A percentile compares a stretch with the other conserved stretches of the same genome.
Evolutionary conservation across 164 flowering plant genomes (phyloP).

Genomic region (Nymphaea colorata): DNA sequence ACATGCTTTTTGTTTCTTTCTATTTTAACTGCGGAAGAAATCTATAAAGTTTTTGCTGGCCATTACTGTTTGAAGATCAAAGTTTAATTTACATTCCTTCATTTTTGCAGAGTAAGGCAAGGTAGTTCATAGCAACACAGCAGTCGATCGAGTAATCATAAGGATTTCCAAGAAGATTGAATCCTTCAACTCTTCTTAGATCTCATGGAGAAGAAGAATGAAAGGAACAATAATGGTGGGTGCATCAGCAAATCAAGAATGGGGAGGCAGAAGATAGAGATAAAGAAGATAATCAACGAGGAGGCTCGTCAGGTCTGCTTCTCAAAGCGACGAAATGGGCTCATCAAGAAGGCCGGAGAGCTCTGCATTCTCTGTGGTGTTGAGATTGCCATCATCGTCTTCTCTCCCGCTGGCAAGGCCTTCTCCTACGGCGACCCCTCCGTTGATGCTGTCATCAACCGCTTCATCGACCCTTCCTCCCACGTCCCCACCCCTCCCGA

Average conservation of each 20-base stretch:
- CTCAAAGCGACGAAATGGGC: slow-evolving; percentile 9
- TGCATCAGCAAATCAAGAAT: slow-evolving; percentile 1
- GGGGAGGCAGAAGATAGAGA: slow-evolving; percentile 11
- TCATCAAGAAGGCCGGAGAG: slow-evolving; percentile 11
- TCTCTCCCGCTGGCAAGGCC: slow-evolving; percentile 12
- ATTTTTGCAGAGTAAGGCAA: too few relatives aligned
- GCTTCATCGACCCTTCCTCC: not conserved
- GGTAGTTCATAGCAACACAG: too few relatives aligned
- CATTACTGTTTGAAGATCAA: too few relatives aligned
- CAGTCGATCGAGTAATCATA: too few relatives aligned
- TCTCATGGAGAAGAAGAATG: not conserved
- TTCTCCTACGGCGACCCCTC: slow-evolving; percentile 11
- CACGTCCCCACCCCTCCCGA: not conserved
- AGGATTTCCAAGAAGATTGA: too few relatives aligned
- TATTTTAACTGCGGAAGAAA: too few relatives aligned
- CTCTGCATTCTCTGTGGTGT: slow-evolving; percentile 13
- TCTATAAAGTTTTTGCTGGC: too few relatives aligned
- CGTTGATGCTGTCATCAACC: slow-evolving; percentile 3
- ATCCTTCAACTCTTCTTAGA: too few relatives aligned
- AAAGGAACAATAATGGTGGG: not conserved
- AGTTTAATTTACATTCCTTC: too few relatives aligned
- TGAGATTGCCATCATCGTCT: slow-evolving; percentile 9
- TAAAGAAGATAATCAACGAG: slow-evolving; percentile 3
- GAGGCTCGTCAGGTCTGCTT: slow-evolving; percentile 9
- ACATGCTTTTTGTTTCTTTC: too few relatives aligned